phyloP scores from a whole-genome alignment of 2,329 filamentous ascomycete genomes.

The Mollisiaceae sp. region DNA sequence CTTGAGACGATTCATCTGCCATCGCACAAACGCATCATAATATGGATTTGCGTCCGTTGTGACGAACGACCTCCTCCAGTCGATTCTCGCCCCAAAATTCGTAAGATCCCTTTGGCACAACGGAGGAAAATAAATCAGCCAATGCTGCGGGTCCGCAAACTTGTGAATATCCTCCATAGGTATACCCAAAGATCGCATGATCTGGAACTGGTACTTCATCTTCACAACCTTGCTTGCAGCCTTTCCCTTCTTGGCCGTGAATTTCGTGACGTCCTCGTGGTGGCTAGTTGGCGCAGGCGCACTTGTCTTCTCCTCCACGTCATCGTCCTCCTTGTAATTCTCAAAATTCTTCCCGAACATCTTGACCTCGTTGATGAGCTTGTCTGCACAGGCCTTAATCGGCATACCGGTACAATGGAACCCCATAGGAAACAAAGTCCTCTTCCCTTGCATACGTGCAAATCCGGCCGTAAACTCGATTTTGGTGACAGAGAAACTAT shows the following conservation, averaged over 20 bases:
- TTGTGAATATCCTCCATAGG: conserved; percentile 87
- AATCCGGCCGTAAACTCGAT: conserved; percentile 91
- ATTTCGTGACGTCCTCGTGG: conserved; percentile 88
- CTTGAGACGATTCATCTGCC: conserved; percentile 95
- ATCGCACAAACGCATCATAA: conserved; percentile 93
- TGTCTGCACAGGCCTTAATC: conserved; percentile 97
- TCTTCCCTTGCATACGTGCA: conserved; percentile 88
- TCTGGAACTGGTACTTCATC: conserved; percentile 95
- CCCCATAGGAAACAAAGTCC: conserved; percentile 85
- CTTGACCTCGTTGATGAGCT: conserved; percentile 87
- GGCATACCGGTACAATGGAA: conserved; percentile 98
- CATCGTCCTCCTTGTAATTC: conserved; percentile 68
- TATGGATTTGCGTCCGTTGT: conserved; percentile 97
- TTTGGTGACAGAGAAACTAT: conserved; percentile 91
- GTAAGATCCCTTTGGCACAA: conserved; percentile 79
- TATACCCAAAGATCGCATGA: conserved; percentile 91
- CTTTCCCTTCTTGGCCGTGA: conserved; percentile 91
- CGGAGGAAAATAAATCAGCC: conserved; percentile 92
- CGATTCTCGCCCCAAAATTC: conserved; percentile 83
- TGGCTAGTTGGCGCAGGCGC: conserved; percentile 66
- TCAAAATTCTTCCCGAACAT: conserved; percentile 89
- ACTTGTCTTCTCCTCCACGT: conserved; percentile 55
- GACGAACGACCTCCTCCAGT: conserved; percentile 91
- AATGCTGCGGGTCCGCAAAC: conserved; percentile 89
- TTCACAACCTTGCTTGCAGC: conserved; percentile 87